phyloP scores from a whole-genome alignment of 345 rosid species.

The Sonneratia caseolaris region DNA sequence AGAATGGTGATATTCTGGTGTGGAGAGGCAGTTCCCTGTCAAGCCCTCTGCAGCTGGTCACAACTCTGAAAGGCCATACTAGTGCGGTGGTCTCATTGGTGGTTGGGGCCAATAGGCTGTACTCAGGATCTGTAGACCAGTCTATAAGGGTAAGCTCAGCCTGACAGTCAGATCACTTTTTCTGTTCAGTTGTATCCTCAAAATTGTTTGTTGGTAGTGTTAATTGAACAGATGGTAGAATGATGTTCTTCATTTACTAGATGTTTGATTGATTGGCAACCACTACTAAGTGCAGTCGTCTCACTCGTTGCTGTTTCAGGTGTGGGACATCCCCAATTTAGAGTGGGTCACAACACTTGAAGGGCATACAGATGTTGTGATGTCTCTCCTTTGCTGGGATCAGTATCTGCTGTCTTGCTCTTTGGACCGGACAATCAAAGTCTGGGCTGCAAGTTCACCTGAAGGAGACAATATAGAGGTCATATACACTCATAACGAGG shows the following conservation, averaged over 20 bases:
- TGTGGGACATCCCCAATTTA: slow-evolving; percentile 43
- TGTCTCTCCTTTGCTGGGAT: slow-evolving; percentile 56
- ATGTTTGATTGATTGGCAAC: neutral
- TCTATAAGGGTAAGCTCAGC: slow-evolving; percentile 34
- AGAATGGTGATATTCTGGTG: slow-evolving; percentile 40
- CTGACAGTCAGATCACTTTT: neutral
- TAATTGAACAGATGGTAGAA: too few species aligned
- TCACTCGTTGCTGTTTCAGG: slow-evolving; percentile 13
- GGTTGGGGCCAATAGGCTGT: slow-evolving; percentile 24
- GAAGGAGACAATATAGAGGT: slow-evolving; percentile 22
- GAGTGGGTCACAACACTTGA: slow-evolving; percentile 28
- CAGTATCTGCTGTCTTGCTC: slow-evolving; percentile 45
- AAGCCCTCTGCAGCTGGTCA: slow-evolving; percentile 26
- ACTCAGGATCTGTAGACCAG: slow-evolving; percentile 40
- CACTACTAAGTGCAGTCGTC: neutral
- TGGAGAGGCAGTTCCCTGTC: slow-evolving; percentile 32
- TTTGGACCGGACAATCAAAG: slow-evolving; percentile 42
- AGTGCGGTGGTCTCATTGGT: slow-evolving; percentile 27
- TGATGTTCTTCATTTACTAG: neutral
- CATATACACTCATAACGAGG: neutral
- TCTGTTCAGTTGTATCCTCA: neutral
- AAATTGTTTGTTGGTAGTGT: neutral
- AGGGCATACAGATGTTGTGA: slow-evolving; percentile 39
- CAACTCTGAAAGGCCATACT: slow-evolving; percentile 25
- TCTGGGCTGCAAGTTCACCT: slow-evolving; percentile 33